Evolutionary conservation across 495 filamentous ascomycete genomes (phyloP), one percentile per base, ranked within the genome.

Genomic region (Symbiotaphrina buchneri): DNA sequence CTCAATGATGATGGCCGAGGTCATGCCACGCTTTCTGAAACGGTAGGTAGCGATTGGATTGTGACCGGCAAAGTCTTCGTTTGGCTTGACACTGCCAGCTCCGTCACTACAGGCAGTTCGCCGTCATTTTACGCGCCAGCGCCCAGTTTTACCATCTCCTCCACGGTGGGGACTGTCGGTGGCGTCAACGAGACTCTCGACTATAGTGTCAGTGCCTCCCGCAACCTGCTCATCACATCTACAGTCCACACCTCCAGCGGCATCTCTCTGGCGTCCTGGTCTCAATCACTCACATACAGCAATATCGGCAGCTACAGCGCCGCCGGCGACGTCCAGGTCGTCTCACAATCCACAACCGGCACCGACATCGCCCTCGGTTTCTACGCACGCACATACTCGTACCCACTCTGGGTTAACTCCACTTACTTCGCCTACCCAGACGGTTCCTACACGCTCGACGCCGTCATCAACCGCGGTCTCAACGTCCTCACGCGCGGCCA

Each of bases 41-140:
- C 57, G 1, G 64, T 84, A 10, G 64, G 61, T n/a, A 61, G 59
- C 22, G 70, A 71, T 40, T 92, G 83, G 82, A 61, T 76, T 32
- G 71, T 91, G 5, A 80, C 77, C 0, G 82, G 79, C 4, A 85
- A 80, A 30, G 59, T 90, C 13, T 84, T 90, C 42, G 39, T 84
- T 6, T 90, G 75, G 61, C 51, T 69, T 2, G 67, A 70, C 37
- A 39, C 53, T 0, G 33, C 42, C 8, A 46, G 45, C 2, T 60
- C 52, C n/a, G 44, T 65, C 22, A 68, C 70, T 0, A 70, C 57
- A 2, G 61, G 65, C 2, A 30, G 37, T 10, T 17, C 31, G 1
- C 61, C 55, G 1, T 37, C 32, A 2, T 38, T 58, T 2, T 18
- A 39, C 19, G 45, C 49, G 13, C 52, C 56, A 6, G 31, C 37